These are phyloP conservation scores for Tillandsia leiboldiana DNA, from an alignment of 176 grass and related monocot genomes.

Conservation along the genomic window DNA sequence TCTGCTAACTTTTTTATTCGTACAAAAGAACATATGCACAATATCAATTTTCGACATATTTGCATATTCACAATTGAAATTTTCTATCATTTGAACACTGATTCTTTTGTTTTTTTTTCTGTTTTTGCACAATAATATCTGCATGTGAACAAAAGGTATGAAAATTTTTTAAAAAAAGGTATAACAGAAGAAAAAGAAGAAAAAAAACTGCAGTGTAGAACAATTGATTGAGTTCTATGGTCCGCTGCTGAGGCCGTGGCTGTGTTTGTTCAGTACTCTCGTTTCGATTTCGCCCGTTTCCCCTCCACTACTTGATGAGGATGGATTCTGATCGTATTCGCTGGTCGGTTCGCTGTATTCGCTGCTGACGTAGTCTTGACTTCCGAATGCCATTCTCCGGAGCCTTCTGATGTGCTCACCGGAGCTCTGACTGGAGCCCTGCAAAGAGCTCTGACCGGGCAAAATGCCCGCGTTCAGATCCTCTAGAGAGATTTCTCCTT, in stretches of 20 bases:
- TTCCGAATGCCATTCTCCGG: constrained; percentile 60
- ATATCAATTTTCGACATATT: no score
- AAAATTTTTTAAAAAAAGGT: not conserved
- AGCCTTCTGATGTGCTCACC: constrained; percentile 36
- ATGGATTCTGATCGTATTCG: constrained; percentile 43
- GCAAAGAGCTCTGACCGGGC: constrained; percentile 56
- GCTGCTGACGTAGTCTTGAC: constrained; percentile 49
- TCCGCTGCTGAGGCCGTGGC: not conserved
- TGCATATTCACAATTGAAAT: no score
- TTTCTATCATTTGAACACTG: no score
- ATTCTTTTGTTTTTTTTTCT: not conserved
- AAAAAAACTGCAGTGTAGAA: not conserved
- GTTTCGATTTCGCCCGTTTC: constrained; percentile 33
- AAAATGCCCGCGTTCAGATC: constrained; percentile 59
- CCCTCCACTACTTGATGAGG: constrained; percentile 23
- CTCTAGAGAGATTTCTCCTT: constrained; percentile 76
- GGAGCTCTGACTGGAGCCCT: constrained; percentile 20
- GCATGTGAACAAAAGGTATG: not conserved
- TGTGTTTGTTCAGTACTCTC: constrained; percentile 6
- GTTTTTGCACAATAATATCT: not conserved
- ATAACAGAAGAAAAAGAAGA: not conserved
- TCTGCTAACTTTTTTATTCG: no score
- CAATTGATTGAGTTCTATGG: not conserved
- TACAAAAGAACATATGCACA: no score
- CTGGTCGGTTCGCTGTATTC: constrained; percentile 48